Conservation (phyloP, 139 green algal species). For the Asterochloris sp. region DNA sequence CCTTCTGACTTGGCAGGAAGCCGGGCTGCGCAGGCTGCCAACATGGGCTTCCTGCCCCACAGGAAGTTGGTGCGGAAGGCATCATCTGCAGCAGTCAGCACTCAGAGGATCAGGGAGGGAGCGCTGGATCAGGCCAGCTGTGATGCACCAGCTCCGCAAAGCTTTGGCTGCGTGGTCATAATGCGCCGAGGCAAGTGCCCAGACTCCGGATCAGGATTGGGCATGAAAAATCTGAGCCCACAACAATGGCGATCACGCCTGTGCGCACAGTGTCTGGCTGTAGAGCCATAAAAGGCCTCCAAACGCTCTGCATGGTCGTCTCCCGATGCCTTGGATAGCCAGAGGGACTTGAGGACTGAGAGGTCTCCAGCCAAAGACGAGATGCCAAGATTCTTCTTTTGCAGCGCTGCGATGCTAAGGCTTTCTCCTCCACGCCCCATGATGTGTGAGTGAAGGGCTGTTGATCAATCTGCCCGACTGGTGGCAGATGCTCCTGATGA, state of each 20-base stretch:
- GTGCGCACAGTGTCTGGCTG: constrained; percentile 67
- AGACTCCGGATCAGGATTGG: background rate
- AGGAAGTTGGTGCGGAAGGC: constrained; percentile 91
- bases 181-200: background rate
- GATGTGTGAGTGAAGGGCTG: too few relatives aligned
- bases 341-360: constrained; percentile 76
- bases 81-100: constrained; percentile 75
- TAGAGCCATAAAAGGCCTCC: constrained; percentile 80
- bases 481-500: too few relatives aligned
- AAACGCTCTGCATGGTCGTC: constrained; percentile 71
- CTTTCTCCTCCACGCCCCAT: too few relatives aligned
- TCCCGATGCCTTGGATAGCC: constrained; percentile 68
- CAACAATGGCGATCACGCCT: background rate
- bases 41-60: constrained; percentile 88
- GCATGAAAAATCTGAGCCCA: background rate
- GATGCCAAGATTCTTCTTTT: too few relatives aligned
- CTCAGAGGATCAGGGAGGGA: constrained; percentile 4
- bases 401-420: too few relatives aligned
- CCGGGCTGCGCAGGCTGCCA: constrained; percentile 83
- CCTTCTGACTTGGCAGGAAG: constrained; percentile 51
- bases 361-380: constrained; percentile 39
- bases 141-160: background rate
- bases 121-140: background rate
- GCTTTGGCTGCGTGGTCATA: background rate
- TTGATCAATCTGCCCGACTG: too few relatives aligned